Base-by-base conservation (phyloP, 2,329 filamentous ascomycete species). In the Phaeomoniella chlamydospora region DNA sequence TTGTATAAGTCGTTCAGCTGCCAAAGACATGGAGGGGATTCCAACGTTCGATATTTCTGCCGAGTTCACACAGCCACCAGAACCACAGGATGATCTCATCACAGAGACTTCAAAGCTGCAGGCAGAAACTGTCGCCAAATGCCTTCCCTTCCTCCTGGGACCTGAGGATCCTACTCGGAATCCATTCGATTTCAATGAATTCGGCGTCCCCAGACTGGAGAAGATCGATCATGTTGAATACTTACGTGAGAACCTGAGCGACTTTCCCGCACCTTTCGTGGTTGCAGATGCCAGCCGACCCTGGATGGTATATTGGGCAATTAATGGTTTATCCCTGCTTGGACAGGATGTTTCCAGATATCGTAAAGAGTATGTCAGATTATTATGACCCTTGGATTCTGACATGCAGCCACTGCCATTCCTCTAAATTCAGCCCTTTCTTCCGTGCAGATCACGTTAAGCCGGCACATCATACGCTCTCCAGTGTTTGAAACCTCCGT, bases 261-360 rank as follows among this genome's bases (percentile, higher is more conserved):
- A 64, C 34, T 74, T 92, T 41, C 84, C 88, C 0, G 61, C 70
- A 5, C 64, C 63, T 3, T 94, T 80, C 57, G 75, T 79, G 36
- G 69, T 68, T 34, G 73, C 86, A 45, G 90, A 98, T 64, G 80
- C 90, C 18, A 87, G 82, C 52, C 69, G 88, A 37, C 87, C 90
- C 6, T 98, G 90, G 90, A 72, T 94, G 50, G 69, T 94, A 44
- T 96, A 94, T 62, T 98, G 90, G 90, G 81, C 74, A 36, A 65
- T 96, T 37, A 74, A 78, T 19, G 85, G 74, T 2, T 65, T 98
- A 44, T 65, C 70, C 16, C 65, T 87, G 19, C 62, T 98, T 34
- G 86, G 84, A 33, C 74, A 86, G 51, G 83, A 94, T 53, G 57
- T 74, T 29, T 64, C 60, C 5, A 49, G 54, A 37, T 88, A 84